phyloP scores from a whole-genome alignment of 768 basidiomycete species.

The Suillus subalutaceus region DNA sequence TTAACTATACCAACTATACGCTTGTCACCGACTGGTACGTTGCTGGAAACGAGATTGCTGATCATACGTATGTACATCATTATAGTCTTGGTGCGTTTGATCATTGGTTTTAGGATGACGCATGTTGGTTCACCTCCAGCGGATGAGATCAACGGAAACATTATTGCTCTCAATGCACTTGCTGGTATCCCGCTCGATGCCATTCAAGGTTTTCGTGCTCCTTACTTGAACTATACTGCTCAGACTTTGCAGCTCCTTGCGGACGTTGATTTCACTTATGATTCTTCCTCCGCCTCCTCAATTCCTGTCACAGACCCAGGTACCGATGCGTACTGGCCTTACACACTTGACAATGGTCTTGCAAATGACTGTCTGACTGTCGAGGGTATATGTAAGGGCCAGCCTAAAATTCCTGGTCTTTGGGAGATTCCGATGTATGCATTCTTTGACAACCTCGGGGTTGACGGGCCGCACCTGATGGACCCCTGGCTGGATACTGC shows the following conservation, averaged over 20 bases:
- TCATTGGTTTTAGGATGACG: constrained; percentile 51
- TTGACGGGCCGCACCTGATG: constrained; percentile 69
- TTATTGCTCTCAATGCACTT: constrained; percentile 77
- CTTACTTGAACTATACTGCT: constrained; percentile 66
- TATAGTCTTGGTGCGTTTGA: too few relatives aligned
- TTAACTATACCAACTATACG: constrained; percentile 77
- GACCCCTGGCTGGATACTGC: constrained; percentile 79
- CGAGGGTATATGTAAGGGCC: constrained; percentile 60
- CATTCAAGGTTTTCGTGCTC: constrained; percentile 77
- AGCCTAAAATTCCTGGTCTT: constrained; percentile 73
- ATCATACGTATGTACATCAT: constrained; percentile 59
- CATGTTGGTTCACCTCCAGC: constrained; percentile 66
- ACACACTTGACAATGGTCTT: constrained; percentile 78
- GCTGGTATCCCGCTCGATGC: constrained; percentile 70
- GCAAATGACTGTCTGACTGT: constrained; percentile 74
- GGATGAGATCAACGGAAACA: constrained; percentile 76
- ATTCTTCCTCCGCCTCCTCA: constrained; percentile 62
- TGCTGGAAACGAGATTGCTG: constrained; percentile 82
- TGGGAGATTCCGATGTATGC: constrained; percentile 90
- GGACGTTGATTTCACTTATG: constrained; percentile 67
- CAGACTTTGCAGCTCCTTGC: constrained; percentile 64
- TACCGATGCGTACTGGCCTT: constrained; percentile 84
- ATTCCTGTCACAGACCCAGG: constrained; percentile 64
- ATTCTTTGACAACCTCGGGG: constrained; percentile 64
- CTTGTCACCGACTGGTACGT: constrained; percentile 82